Evolutionary conservation across 2,329 filamentous ascomycete genomes (phyloP).

Genomic region (Madurella mycetomatis): DNA sequence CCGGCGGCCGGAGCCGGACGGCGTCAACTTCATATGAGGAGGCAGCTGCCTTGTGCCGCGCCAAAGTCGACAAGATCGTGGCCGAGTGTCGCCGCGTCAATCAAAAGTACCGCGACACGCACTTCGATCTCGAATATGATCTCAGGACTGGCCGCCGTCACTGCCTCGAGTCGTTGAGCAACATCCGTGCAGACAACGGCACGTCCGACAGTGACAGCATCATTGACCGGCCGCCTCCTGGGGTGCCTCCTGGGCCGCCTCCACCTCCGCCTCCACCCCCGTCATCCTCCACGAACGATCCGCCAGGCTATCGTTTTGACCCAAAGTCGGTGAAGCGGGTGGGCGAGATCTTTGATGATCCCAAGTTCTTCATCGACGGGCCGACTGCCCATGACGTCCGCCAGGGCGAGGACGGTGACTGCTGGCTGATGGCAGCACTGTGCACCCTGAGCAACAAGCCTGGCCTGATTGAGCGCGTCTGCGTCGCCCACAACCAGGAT

Average conservation of each 20-base stretch:
- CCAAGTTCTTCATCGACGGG: slow-evolving; percentile 73
- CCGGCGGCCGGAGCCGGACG: slow-evolving; percentile 46
- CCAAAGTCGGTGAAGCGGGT: slow-evolving; percentile 64
- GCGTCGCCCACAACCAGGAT: slow-evolving; percentile 66
- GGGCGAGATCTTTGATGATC: slow-evolving; percentile 68
- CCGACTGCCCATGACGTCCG: slow-evolving; percentile 73
- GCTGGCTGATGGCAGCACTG: slow-evolving; percentile 79
- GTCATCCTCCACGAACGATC: slow-evolving; percentile 6
- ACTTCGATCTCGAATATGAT: slow-evolving; percentile 80
- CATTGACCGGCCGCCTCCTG: too few relatives aligned
- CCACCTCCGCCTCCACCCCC: too few relatives aligned
- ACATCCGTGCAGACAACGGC: slow-evolving; percentile 21
- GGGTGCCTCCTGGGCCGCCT: background rate
- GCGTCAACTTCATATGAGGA: slow-evolving; percentile 59
- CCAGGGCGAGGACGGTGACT: slow-evolving; percentile 75
- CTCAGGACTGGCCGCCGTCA: slow-evolving; percentile 56
- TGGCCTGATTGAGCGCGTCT: slow-evolving; percentile 67
- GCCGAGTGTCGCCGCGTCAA: slow-evolving; percentile 70
- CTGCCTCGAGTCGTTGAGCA: slow-evolving; percentile 44
- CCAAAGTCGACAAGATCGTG: slow-evolving; percentile 59
- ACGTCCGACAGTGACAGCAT: slow-evolving; percentile 5
- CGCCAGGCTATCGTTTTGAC: slow-evolving; percentile 30
- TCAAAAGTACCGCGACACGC: slow-evolving; percentile 79
- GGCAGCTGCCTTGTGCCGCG: slow-evolving; percentile 63
- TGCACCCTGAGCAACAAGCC: slow-evolving; percentile 71